Conservation (phyloP, 257 asterid species). For the Solanum rostratum region DNA sequence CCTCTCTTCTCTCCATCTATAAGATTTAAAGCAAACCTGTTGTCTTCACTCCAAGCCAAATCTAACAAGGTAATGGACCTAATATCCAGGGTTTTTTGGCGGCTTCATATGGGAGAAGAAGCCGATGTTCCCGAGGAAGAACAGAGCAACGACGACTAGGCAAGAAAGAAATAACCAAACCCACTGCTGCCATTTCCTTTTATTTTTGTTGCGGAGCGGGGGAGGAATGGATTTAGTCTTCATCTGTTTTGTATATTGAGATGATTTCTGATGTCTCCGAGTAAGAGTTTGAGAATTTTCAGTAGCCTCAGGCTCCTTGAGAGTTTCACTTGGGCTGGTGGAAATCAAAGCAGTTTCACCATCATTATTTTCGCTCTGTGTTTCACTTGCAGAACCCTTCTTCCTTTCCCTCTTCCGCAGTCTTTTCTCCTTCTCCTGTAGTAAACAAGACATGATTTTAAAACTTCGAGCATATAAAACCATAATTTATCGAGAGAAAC, state of each 20-base stretch:
- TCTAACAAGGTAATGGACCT: background rate
- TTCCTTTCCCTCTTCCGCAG: slow-evolving; percentile 77
- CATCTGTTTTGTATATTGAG: slow-evolving; percentile 36
- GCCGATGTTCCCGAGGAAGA: slow-evolving; percentile 74
- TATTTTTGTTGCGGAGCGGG: slow-evolving; percentile 66
- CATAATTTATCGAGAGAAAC: background rate
- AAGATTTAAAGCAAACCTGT: background rate
- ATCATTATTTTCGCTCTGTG: slow-evolving; percentile 16
- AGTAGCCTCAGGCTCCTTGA: slow-evolving; percentile 35
- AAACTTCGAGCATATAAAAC: background rate
- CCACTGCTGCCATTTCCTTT: slow-evolving; percentile 78
- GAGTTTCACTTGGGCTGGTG: slow-evolving; percentile 25
- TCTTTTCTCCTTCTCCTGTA: slow-evolving; percentile 87
- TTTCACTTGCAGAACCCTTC: slow-evolving; percentile 39
- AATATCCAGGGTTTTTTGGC: slow-evolving; percentile 17
- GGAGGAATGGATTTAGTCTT: slow-evolving; percentile 69
- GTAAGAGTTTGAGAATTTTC: slow-evolving; percentile 15
- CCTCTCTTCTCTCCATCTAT: background rate
- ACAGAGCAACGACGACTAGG: slow-evolving; percentile 32
- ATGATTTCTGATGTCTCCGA: slow-evolving; percentile 33
- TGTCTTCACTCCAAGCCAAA: background rate
- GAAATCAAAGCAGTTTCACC: slow-evolving; percentile 31
- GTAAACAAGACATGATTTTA: background rate
- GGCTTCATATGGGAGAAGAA: slow-evolving; percentile 41
- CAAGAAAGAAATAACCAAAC: slow-evolving; percentile 48